These are phyloP conservation scores for Rosa rugosa DNA, from an alignment of 306 rosid genomes.

Conservation along the genomic window DNA sequence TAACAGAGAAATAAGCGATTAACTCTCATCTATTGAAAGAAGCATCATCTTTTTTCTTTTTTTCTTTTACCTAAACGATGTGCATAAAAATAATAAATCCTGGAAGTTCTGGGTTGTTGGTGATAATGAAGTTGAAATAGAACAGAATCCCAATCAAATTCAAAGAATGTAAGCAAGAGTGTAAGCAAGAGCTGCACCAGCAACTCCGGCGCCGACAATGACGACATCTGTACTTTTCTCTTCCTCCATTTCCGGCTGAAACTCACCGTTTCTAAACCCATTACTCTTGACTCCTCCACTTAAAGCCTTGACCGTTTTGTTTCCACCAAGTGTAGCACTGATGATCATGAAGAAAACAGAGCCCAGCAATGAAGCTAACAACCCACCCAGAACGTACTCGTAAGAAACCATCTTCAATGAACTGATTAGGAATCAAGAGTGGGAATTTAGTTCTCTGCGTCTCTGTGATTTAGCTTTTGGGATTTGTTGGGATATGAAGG, in stretches of 20 bases:
- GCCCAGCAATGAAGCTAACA: constrained; percentile 43
- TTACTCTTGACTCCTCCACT: constrained; percentile 1
- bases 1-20: no score
- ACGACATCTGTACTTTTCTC: constrained; percentile 42
- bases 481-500: not conserved
- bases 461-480: not conserved
- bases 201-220: constrained; percentile 88
- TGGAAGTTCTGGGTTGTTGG: no score
- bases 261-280: not conserved
- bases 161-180: constrained; percentile 44
- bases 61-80: no score
- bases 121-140: no score
- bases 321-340: constrained; percentile 18
- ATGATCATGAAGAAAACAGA: constrained; percentile 35
- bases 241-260: constrained; percentile 7
- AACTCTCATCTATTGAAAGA: no score
- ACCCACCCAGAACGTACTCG: constrained; percentile 36
- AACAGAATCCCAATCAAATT: not conserved
- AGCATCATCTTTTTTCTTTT: no score
- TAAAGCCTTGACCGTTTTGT: constrained; percentile 27
- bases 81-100: no score
- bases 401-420: constrained; percentile 39
- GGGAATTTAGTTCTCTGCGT: not conserved
- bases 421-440: no score
- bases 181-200: constrained; percentile 91